Evolutionary conservation across 2,329 filamentous ascomycete species (phyloP), one percentile per base, ranked within the genome.

Genomic region (Colletotrichum aenigma): DNA sequence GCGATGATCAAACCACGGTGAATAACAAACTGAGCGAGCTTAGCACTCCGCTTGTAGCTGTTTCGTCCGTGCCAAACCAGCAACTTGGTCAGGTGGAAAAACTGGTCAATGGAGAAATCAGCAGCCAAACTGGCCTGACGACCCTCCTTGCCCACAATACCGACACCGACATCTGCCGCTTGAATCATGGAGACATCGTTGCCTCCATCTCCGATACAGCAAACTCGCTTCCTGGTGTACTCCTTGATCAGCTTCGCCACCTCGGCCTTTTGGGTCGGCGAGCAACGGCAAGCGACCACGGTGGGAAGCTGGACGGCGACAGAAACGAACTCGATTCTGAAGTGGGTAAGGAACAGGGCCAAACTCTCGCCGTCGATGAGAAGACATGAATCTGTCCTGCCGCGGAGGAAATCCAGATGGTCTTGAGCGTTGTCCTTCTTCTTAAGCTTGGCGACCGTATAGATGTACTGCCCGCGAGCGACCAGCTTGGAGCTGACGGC

Each of bases 141-240:
- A 38, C 97, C 97, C 87, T 99, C 97, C 87, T 99, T 99, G 76
- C 97, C 97, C 1, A 98, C 97, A 77, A 99, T 99, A 76, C 97
- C 97, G 30, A 99, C 96, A 76, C 97, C 97, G 0, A 99, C 96
- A 81, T 99, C 97, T 1, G 97, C 97, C 9, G 97, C 96, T 87
- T 98, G 97, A 79, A 99, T 99, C 97, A 99, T 99, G 79, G 94
- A 96, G 7, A 99, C 97, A 83, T 99, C 97, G 85, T 99, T 99
- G 80, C 97, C 97, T 78, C 97, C 97, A 82, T 99, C 97, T 48
- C 97, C 97, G 79, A 99, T 99, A 82, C 97, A 98, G 86, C 96
- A 98, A 18, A 98, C 95, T 16, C 97, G 94, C 85, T 98, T 98
- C 84, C 95, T 96, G 24, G 97, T 99, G 85, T 95, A 93, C 66